Conservation (phyloP, 2,329 filamentous ascomycete genomes). For the Neoscytalidium dimidiatum region DNA sequence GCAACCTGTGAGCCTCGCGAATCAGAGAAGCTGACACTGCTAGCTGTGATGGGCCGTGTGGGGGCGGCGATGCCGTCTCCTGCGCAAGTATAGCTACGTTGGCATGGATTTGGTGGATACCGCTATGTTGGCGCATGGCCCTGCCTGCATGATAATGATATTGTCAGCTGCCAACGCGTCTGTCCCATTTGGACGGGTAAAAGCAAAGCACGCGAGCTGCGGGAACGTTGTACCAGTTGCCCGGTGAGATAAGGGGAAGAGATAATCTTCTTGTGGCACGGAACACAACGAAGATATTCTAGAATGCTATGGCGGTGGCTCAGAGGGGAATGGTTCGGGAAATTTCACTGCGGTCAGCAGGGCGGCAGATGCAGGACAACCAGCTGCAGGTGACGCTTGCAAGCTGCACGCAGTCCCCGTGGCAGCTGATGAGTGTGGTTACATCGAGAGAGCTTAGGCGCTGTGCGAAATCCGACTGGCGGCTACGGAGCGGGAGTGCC, state of each 20-base stretch:
- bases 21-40: background rate
- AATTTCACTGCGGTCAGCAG: background rate
- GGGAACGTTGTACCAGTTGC: slow-evolving; percentile 10
- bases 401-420: background rate
- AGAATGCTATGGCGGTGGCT: slow-evolving; percentile 1
- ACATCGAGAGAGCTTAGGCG: slow-evolving; percentile 13
- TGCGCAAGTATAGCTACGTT: background rate
- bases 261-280: background rate
- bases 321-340: background rate
- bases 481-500: slow-evolving; percentile 11
- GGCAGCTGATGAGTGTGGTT: slow-evolving; percentile 4
- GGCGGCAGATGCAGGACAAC: background rate
- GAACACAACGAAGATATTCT: background rate
- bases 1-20: too few relatives aligned
- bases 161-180: slow-evolving; percentile 5
- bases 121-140: background rate
- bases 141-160: background rate
- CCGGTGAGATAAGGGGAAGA: background rate
- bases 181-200: background rate
- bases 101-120: background rate
- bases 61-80: background rate
- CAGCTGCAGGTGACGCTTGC: slow-evolving; percentile 6
- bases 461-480: slow-evolving; percentile 2
- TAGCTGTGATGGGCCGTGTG: background rate
- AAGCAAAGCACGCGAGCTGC: background rate